A percentile compares a stretch with the other conserved stretches of the same genome.
Evolutionary conservation across 1,139 yeast genomes (phyloP).

Genomic region (Blastobotrys serpentis): DNA sequence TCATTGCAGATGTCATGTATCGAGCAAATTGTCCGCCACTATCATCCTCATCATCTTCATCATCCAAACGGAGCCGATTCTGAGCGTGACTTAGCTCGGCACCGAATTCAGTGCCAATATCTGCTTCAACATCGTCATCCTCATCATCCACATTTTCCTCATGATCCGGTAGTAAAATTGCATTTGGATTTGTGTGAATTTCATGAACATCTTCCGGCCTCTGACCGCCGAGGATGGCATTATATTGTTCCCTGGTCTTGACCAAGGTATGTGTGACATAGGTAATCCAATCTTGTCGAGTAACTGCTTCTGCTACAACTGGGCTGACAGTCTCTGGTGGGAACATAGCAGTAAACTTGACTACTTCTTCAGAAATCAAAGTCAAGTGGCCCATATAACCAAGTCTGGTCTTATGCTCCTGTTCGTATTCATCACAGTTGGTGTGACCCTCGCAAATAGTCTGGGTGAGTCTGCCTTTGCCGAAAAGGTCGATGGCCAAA

Average conservation of each 20-base stretch:
- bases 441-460: conserved; percentile 81
- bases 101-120: conserved; percentile 13
- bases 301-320: conserved; percentile 57
- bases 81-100: conserved; percentile 13
- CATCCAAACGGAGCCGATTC: conserved; percentile 16
- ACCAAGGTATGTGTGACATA: conserved; percentile 82
- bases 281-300: conserved; percentile 67
- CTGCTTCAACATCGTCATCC: conserved; percentile 26
- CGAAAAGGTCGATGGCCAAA: conserved; percentile 82
- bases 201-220: conserved; percentile 54
- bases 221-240: conserved; percentile 87
- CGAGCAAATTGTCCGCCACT: conserved; percentile 59
- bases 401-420: conserved; percentile 59
- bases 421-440: conserved; percentile 68
- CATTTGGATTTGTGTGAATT: conserved; percentile 39
- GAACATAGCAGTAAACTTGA: conserved; percentile 80
- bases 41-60: conserved; percentile 20
- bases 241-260: conserved; percentile 90
- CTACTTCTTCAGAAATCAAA: conserved; percentile 93
- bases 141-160: conserved; percentile 31
- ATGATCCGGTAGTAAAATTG: conserved; percentile 40
- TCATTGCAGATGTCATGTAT: conserved; percentile 79
- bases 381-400: conserved; percentile 99
- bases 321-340: conserved; percentile 61
- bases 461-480: conserved; percentile 72